Evolutionary conservation across 192 early-diverging fungal genomes (phyloP), one percentile per base, ranked within the genome.

Genomic region (Coemansia interrupta): DNA sequence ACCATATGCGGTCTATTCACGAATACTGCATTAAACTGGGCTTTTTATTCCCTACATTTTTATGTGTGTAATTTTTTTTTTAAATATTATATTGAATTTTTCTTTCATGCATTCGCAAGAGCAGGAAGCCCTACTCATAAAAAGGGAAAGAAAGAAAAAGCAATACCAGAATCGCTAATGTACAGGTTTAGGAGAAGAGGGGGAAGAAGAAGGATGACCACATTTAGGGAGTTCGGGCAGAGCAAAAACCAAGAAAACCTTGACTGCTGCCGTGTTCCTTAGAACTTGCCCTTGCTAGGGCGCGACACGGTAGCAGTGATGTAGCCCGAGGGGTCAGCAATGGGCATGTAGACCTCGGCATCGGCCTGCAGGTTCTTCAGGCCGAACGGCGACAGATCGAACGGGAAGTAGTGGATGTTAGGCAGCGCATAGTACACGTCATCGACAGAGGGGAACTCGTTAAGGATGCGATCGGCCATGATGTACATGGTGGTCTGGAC

Each of bases 401-500:
- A 80, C 15, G 82, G 80, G 73, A 91, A 87, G 74, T 84, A 85
- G 64, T 91, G 87, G 58, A 83, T 88, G 73, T 89, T 91, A 72
- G 89, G 89, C 57, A 91, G 78, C 41, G 87, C 79, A 64, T 89
- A 89, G 49, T 80, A 80, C 45, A 89, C 70, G 32, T 85, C 83
- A 11, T 80, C 80, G 19, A 91, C 60, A 36, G 60, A 63, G 17
- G 69, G 73, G 76, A 79, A 86, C 46, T 82, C 77, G 42, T 72
- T 80, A 51, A 91, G 72, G 28, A 72, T 84, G 48, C 66, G 72
- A 47, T 84, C 74, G 20, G 86, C 87, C 88, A 92, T 90, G 60
- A 84, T 77, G 72, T 88, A 92, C 41, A 90, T 79, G 18, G 90
- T 89, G 38, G 87, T 86, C 78, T 92, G 90, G 45, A 90, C 90